Evolutionary conservation across 2,329 filamentous ascomycete species (phyloP), one percentile per base, ranked within the genome.

Genomic region (Monilinia aucupariae): DNA sequence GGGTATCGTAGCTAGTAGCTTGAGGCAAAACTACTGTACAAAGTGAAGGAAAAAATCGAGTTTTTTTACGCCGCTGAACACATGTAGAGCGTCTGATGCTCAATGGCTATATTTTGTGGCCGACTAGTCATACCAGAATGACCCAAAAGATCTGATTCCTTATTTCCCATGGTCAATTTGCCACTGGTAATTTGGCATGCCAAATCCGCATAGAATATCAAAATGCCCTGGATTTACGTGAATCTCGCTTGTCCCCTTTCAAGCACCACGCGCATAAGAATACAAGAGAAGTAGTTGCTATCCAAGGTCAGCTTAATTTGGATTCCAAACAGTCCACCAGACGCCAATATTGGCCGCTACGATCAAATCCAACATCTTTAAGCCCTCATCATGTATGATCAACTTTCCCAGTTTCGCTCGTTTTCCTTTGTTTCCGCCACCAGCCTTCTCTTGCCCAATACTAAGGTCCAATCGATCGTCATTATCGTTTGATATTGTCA

Each of bases 361-460:
- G 0, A 96, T 80, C 64, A 99, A 75, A 79, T 99, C 94, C 71
- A 97, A 76, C 93, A 99, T 97, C 79, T 96, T 96, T 68, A 96
- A 77, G 0, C 94, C 94, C 71, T 96, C 92, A 62, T 93, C 86
- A 69, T 92, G 85, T 45, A 99, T 82, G 59, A 97, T 91, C 59
- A 99, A 78, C 76, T 97, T 99, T 0, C 93, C 94, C 70, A 99
- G 78, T 78, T 99, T 99, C 4, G 91, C 92, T 71, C 90, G 85
- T 74, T 90, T 92, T 0, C 93, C 93, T 51, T 88, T 83, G 72
- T 90, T 88, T 0, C 93, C 93, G 27, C 93, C 93, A 1, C 93
- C 93, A 0, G 92, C 92, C 62, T 83, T 85, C 75, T 97, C 93
- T 67, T 85, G 84, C 0, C 92, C 93, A 0, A 97, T 79, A 27